A percentile compares a stretch with the other conserved stretches of the same genome.
phyloP scores from a whole-genome alignment of 129 eudicot species.

The Flaveria sonorensis region DNA sequence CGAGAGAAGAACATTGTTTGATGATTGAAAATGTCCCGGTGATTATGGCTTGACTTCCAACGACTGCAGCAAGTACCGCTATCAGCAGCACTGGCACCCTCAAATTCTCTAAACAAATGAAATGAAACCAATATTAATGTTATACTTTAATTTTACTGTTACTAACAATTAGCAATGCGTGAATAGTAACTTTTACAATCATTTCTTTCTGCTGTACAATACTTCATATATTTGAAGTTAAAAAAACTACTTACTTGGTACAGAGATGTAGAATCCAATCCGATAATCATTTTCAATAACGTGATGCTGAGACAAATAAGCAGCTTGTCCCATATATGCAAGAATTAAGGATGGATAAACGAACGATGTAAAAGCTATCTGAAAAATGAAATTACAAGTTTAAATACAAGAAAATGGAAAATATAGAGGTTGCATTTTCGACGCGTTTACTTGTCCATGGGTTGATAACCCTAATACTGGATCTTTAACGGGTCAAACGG shows the following conservation, averaged over 20 bases:
- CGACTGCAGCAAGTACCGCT: conserved; percentile 94
- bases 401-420: background rate
- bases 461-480: background rate
- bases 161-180: no score
- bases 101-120: conserved; percentile 49
- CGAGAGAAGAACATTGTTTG: conserved; percentile 89
- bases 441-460: background rate
- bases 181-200: no score
- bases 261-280: conserved; percentile 94
- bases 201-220: no score
- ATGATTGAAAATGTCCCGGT: conserved; percentile 95
- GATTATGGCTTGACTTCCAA: conserved; percentile 96
- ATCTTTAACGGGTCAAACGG: background rate
- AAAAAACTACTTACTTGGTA: conserved; percentile 59
- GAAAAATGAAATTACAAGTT: conserved; percentile 20
- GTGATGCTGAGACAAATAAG: conserved; percentile 88
- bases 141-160: background rate
- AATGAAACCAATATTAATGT: background rate
- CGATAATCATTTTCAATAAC: conserved; percentile 43
- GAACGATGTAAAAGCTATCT: conserved; percentile 85
- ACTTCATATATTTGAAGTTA: background rate
- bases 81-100: conserved; percentile 81
- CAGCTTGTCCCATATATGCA: conserved; percentile 99
- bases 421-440: background rate
- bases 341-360: conserved; percentile 90